Evolutionary conservation across 352 stramenopile species (phyloP).

Genomic region (Phytophthora meadii): DNA sequence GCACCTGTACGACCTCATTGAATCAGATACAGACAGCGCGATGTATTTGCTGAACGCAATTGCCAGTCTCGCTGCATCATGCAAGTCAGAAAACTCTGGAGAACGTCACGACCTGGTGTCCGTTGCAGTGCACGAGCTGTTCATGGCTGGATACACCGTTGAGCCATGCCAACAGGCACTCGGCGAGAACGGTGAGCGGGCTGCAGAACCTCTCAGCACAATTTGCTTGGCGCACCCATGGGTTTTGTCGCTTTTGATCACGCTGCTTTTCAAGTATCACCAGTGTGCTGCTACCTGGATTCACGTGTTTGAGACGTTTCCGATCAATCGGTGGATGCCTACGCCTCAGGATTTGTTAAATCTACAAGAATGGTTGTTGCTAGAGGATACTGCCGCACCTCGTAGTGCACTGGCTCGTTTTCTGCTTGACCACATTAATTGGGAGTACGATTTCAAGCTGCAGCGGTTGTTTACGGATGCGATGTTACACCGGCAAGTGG

Average conservation of each 20-base stretch:
- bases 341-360: slow-evolving; percentile 68
- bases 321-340: slow-evolving; percentile 85
- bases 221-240: slow-evolving; percentile 70
- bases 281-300: slow-evolving; percentile 83
- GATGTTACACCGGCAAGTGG: slow-evolving; percentile 80
- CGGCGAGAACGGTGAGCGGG: slow-evolving; percentile 57
- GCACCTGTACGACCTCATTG: slow-evolving; percentile 67
- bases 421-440: slow-evolving; percentile 86
- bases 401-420: slow-evolving; percentile 75
- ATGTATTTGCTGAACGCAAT: slow-evolving; percentile 79
- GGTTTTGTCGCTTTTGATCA: slow-evolving; percentile 69
- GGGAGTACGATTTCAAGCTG: slow-evolving; percentile 79
- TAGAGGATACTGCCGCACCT: slow-evolving; percentile 72
- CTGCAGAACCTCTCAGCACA: slow-evolving; percentile 59
- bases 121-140: slow-evolving; percentile 72
- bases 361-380: slow-evolving; percentile 82
- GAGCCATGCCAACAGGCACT: slow-evolving; percentile 50
- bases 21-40: slow-evolving; percentile 66
- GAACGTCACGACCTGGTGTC: slow-evolving; percentile 57
- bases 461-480: slow-evolving; percentile 69
- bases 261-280: slow-evolving; percentile 79
- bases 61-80: slow-evolving; percentile 59
- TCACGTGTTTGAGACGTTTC: slow-evolving; percentile 86
- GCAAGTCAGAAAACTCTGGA: slow-evolving; percentile 4
- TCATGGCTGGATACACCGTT: slow-evolving; percentile 68